Evolutionary conservation across 1,284 basidiomycete genomes (phyloP), one percentile per base, ranked within the genome.

Genomic region (Tilletiopsis washingtonensis): DNA sequence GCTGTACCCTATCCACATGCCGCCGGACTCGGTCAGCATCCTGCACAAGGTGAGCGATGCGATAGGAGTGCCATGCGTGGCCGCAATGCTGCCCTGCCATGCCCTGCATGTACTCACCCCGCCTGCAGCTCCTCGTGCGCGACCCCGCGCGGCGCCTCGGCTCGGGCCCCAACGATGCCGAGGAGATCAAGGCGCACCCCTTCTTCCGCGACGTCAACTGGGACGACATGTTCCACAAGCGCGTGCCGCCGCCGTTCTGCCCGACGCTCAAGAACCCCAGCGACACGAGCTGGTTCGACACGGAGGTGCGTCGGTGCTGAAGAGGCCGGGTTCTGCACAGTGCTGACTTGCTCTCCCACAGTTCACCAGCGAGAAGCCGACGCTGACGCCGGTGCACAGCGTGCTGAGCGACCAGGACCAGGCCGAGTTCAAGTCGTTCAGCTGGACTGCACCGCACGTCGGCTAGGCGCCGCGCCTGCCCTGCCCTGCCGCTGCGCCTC

Each of bases 1-100:
- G 38, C 75, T 99, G 58, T 99, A 98, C 76, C 94, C 94, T 2
- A 94, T 99, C 67, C 97, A 94, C n/a, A 98, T 98, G 94, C 94
- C 93, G 5, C 81, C 89, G 49, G 93, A 97, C 67, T 91, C 91
- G 15, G 93, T 98, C 43, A 91, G 89, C 20, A 86, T 98, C 45
- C 75, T 98, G 53, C 91, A 96, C 73, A 90, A 91, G 79, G 34
- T 48, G 23, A 40, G 32, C 1, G 7, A 9, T 41, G 19, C 24
- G 21, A 40, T 14, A 40, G 9, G 42, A 26, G n/a, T 21, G 34
- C n/a, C 25, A 25, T 24, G n/a, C n/a, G n/a, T n/a, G n/a, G n/a
- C n/a, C 12, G 12, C n/a, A 26, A 43, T 17, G 14, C 21, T 44
- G 14, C 52, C 45, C 40, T 46, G 11, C n/a, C 40, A n/a, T 59